Evolutionary conservation across 2,329 filamentous ascomycete species (phyloP).

Genomic region (Ophiostoma himal-ulmi): DNA sequence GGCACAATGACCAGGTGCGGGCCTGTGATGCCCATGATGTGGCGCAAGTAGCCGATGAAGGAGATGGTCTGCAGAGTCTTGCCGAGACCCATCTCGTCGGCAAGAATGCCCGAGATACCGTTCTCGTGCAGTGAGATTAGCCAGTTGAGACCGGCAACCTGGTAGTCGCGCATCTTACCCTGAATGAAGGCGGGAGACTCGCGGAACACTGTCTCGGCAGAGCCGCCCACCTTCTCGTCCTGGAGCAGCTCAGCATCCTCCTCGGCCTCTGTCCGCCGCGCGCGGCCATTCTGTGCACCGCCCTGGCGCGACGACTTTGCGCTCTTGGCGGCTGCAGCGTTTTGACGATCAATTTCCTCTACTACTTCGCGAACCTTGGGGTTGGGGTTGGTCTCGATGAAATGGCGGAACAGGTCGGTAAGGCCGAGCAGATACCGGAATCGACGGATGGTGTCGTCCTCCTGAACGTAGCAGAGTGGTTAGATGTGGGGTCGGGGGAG

Average conservation of each 20-base stretch:
- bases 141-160: conserved; percentile 94
- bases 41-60: conserved; percentile 89
- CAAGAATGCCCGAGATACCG: conserved; percentile 94
- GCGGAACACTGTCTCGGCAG: conserved; percentile 83
- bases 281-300: conserved; percentile 70
- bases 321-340: conserved; percentile 63
- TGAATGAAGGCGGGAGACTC: conserved; percentile 89
- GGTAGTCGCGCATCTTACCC: conserved; percentile 91
- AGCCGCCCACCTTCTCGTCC: conserved; percentile 82
- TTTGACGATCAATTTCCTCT: conserved; percentile 88
- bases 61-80: conserved; percentile 98
- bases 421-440: conserved; percentile 93
- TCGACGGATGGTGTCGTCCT: conserved; percentile 88
- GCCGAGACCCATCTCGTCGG: conserved; percentile 97
- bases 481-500: not conserved
- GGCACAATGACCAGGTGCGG: conserved; percentile 89
- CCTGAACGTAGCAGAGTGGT: conserved; percentile 43
- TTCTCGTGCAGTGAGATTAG: conserved; percentile 96
- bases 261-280: conserved; percentile 89
- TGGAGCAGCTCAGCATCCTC: conserved; percentile 86
- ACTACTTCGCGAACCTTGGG: conserved; percentile 92
- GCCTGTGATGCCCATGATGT: conserved; percentile 81
- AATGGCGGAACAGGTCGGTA: conserved; percentile 95
- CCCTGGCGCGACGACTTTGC: conserved; percentile 79
- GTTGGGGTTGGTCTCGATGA: conserved; percentile 96